Base-by-base conservation (phyloP, 2,329 filamentous ascomycete species). In the Chrysosphaeria jannelii region DNA sequence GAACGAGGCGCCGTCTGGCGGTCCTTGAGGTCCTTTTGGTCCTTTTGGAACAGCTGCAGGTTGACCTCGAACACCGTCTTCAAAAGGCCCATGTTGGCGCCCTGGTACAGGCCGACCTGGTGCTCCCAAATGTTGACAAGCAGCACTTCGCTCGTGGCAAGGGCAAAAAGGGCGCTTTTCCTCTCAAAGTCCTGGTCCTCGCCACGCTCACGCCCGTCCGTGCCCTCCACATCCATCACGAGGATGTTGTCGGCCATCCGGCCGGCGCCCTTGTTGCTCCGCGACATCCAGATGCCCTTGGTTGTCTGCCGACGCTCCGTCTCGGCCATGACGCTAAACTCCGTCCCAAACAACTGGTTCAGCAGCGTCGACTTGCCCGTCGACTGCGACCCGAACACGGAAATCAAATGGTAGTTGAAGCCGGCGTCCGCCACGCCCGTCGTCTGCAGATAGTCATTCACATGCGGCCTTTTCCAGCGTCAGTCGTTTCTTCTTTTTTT, bases 51-150 rank as follows among this genome's bases (percentile, higher is more conserved):
- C 14, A 97, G 54, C 46, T 93, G 81, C 40, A 97, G 44, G 41
- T 97, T 97, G 44, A 97, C 85, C 49, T 97, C 85, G 36, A 97
- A 97, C 4, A 97, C 85, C 0, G 88, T 97, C 57, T 97, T 97
- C 37, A 97, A 53, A 36, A 97, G 48, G 6, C 85, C 85, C 85
- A 97, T 97, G 44, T 97, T 97, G 36, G 85, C 85, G 27, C 85
- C 85, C 48, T 97, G 81, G 42, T 97, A 97, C 43, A 97, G 46
- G 22, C 85, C 85, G 30, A 97, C 85, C 46, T 97, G 85, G 44
- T 91, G 81, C 47, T 97, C 85, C 85, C 85, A 97, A 34, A 97
- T 89, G 42, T 97, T 97, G 45, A 97, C 71, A 39, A 97, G 88
- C 35, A 97, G 56, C 24, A 97, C 81, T 50, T 97, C 85, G 42